Conservation (phyloP, 2,329 filamentous ascomycete species). For the Ceratocystis papillata region DNA sequence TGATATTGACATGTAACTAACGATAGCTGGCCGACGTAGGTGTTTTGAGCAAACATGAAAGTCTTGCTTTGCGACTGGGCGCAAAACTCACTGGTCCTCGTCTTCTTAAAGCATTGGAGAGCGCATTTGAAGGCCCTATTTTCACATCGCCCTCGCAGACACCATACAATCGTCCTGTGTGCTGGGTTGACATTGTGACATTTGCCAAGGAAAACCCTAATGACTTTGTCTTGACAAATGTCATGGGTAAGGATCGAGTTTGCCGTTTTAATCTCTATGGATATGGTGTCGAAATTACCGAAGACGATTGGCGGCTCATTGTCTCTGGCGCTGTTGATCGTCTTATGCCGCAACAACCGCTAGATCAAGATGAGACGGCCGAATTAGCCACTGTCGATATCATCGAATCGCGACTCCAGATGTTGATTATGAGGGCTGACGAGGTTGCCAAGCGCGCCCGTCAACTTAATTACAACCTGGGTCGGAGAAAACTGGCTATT, state of each 20-base stretch:
- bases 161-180: slow-evolving; percentile 46
- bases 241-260: slow-evolving; percentile 55
- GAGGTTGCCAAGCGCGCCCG: slow-evolving; percentile 53
- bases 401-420: slow-evolving; percentile 63
- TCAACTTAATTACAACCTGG: slow-evolving; percentile 70
- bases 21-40: slow-evolving; percentile 35
- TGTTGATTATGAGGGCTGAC: slow-evolving; percentile 71
- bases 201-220: slow-evolving; percentile 71
- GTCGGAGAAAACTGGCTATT: slow-evolving; percentile 63
- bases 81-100: slow-evolving; percentile 74
- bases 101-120: slow-evolving; percentile 74
- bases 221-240: slow-evolving; percentile 63
- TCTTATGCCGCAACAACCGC: slow-evolving; percentile 63
- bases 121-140: slow-evolving; percentile 73
- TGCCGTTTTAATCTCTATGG: slow-evolving; percentile 79
- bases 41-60: slow-evolving; percentile 74
- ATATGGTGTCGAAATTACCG: slow-evolving; percentile 69
- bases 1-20: neutral
- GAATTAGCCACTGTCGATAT: slow-evolving; percentile 78
- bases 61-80: slow-evolving; percentile 72
- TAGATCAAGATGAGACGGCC: slow-evolving; percentile 76
- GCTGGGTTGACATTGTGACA: slow-evolving; percentile 77
- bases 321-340: slow-evolving; percentile 72
- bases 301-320: slow-evolving; percentile 80
- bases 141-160: slow-evolving; percentile 42